Evolutionary conservation across 169 alveolate species (phyloP).

Genomic region (Eimeria sp.): DNA sequence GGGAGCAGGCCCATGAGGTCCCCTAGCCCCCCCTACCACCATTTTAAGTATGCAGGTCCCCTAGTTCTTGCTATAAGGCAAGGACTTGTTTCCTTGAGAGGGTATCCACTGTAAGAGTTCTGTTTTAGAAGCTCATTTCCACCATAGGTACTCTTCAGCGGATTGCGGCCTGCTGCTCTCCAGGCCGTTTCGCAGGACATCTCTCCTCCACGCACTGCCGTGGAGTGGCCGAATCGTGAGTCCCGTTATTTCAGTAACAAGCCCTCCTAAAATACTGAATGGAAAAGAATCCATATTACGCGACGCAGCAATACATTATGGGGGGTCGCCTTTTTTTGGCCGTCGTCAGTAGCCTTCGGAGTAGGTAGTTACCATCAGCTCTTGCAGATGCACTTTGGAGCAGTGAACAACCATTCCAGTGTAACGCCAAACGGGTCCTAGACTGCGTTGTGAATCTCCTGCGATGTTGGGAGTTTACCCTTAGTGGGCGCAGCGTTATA

Average conservation of each 20-base stretch:
- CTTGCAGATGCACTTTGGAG: background rate
- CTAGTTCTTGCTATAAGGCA: conserved; percentile 14
- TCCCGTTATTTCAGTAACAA: background rate
- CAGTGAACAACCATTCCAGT: background rate
- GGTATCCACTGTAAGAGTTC: background rate
- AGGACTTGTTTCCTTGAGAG: conserved; percentile 6
- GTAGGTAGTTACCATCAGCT: background rate
- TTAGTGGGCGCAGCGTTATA: background rate
- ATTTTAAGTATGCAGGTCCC: conserved; percentile 48
- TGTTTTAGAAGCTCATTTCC: background rate
- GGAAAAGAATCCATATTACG: background rate
- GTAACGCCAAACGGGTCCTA: too few relatives aligned
- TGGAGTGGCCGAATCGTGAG: background rate
- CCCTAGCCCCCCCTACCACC: background rate
- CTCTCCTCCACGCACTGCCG: background rate
- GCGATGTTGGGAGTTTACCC: background rate
- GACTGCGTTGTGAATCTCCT: background rate
- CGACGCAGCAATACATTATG: background rate
- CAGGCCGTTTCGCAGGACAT: background rate
- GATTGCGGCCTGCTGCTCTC: background rate
- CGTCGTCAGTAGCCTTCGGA: background rate
- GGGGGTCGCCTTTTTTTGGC: too few relatives aligned
- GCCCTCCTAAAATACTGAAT: background rate
- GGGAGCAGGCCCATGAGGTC: conserved; percentile 20
- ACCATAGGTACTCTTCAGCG: background rate